These are phyloP conservation scores for Aspergillus carlsbadensis DNA, from an alignment of 495 filamentous ascomycete genomes.

Conservation along the genomic window DNA sequence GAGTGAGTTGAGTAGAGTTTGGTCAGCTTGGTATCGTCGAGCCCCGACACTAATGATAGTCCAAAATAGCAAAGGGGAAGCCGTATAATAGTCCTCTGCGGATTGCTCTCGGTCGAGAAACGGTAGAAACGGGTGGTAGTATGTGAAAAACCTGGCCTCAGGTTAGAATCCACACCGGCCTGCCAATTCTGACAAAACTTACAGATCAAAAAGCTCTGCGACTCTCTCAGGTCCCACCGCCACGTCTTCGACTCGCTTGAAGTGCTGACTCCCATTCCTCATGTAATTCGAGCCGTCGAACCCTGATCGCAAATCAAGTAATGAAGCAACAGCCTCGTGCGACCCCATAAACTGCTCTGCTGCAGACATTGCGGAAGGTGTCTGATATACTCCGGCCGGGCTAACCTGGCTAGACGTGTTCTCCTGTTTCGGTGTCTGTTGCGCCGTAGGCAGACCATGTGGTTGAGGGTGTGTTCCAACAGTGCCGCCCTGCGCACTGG, in stretches of 20 bases:
- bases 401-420: slow-evolving; percentile 47
- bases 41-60: slow-evolving; percentile 79
- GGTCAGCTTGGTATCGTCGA: slow-evolving; percentile 67
- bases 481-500: slow-evolving; percentile 41
- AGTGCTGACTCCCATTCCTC: slow-evolving; percentile 42
- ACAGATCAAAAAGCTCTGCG: slow-evolving; percentile 72
- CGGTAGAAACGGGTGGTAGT: slow-evolving; percentile 82
- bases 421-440: slow-evolving; percentile 51
- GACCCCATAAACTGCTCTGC: slow-evolving; percentile 70
- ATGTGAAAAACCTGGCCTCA: slow-evolving; percentile 62
- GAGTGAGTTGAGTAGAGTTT: slow-evolving; percentile 64
- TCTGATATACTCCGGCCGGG: slow-evolving; percentile 42
- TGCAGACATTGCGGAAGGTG: slow-evolving; percentile 39
- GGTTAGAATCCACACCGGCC: slow-evolving; percentile 11
- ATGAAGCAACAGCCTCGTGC: slow-evolving; percentile 79
- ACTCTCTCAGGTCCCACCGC: slow-evolving; percentile 70
- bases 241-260: slow-evolving; percentile 68
- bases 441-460: slow-evolving; percentile 47
- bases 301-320: slow-evolving; percentile 69
- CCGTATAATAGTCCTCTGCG: slow-evolving; percentile 72
- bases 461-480: slow-evolving; percentile 42
- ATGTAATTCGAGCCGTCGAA: slow-evolving; percentile 48
- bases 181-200: slow-evolving; percentile 17
- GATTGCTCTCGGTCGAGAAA: slow-evolving; percentile 71
- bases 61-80: slow-evolving; percentile 82